Evolutionary conservation across 768 basidiomycete genomes (phyloP), one percentile per base, ranked within the genome.

Genomic region (Suillus subalutaceus): DNA sequence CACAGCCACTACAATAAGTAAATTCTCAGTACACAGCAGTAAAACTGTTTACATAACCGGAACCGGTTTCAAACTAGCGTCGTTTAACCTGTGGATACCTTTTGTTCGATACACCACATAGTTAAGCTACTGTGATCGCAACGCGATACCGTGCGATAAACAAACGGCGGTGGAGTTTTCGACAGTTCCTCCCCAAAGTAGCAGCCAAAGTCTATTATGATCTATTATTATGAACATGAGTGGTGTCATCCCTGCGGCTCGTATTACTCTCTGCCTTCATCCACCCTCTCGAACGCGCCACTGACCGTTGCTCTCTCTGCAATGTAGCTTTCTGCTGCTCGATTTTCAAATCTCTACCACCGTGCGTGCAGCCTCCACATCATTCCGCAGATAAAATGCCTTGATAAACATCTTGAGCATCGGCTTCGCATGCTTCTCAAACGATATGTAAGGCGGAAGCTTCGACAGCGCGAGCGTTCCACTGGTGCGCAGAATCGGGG

Each of bases 401-500:
- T 84, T 87, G 71, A 90, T 85, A 75, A 93, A 88, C 86, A 88
- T 88, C 79, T 83, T 89, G 75, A 89, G 89, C 75, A 93, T 71
- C 50, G 92, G 92, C 65, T 81, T 79, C n/a, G 87, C 81, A 72
- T 92, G 90, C 64, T 78, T 81, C 65, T 81, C 78, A 63, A 88
- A 90, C 4, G 83, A 86, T 63, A 89, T 79, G 26, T 78, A 76
- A 48, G 79, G 63, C n/a, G 78, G 66, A 23, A 85, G 72, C 46
- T 75, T 74, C 12, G 83, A 78, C n/a, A 84, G 52, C n/a, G 72
- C 63, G 20, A 82, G 55, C 4, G 63, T 64, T 43, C 55, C 57
- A 58, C 50, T 46, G n/a, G 60, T 40, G 18, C 52, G 66, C 30
- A 56, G 52, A 53, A 26, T 73, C 13, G 70, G 76, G 20, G 84